Base-by-base conservation (phyloP, 2,329 filamentous ascomycete genomes). In the Myriosclerotinia duriaeana region DNA sequence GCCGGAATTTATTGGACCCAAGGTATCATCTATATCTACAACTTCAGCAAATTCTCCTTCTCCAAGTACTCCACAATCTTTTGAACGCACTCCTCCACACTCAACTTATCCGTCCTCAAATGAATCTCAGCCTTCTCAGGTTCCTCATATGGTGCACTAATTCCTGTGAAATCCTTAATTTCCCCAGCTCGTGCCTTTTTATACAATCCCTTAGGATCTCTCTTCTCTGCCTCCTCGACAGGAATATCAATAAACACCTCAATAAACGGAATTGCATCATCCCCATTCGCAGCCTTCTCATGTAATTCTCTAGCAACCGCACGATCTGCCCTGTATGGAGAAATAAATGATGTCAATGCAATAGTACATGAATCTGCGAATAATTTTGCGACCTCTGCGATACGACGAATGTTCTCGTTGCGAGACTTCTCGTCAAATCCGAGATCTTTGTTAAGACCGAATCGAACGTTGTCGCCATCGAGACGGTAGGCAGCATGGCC, bases 401-500 rank as follows among this genome's bases (percentile, higher is more conserved):
- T 97, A 71, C 95, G 89, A 69, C 95, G 88, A 77, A 99, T 99
- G 82, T 99, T 99, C 85, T 99, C 95, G 78, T 94, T 96, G 74
- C 95, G 88, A 82, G 97, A 93, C 77, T 88, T 87, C 77, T 97
- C 94, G 71, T 87, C 90, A 83, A 98, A 99, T 20, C 94, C 94
- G 14, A 99, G 86, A 82, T 98, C 94, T 81, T 96, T 96, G 87
- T 98, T 99, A 72, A 99, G 85, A 20, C 95, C 95, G 82, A 98
- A 97, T 69, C 95, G 94, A 72, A 99, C 90, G 80, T 99, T 99
- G 85, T 99, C 95, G 76, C 94, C 95, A 80, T 99, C 95, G 40
- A 99, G 89, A 64, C 95, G 89, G 85, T 99, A 99, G 68, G 93
- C 91, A 66, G 89, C 83, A 62, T 95, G 82, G 53, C 89, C 90